A percentile compares a stretch with the other conserved stretches of the same genome.
phyloP scores from a whole-genome alignment of 176 grass and related monocot genomes.

The Secale cereale region DNA sequence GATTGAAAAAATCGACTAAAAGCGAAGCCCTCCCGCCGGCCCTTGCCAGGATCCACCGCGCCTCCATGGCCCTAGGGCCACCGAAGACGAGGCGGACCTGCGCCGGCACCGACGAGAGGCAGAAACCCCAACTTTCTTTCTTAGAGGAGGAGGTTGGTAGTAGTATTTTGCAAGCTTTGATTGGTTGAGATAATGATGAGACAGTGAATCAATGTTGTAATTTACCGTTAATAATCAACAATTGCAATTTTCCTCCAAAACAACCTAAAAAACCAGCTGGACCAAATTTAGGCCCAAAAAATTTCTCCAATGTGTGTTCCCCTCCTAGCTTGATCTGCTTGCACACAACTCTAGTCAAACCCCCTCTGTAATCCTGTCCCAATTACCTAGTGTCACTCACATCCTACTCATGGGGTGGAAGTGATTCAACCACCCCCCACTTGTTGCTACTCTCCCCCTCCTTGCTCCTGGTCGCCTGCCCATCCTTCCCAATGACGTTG shows the following conservation, averaged over 20 bases:
- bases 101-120: too few relatives aligned
- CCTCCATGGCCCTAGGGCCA: too few relatives aligned
- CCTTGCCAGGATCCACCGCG: too few relatives aligned
- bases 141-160: too few relatives aligned
- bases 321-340: constrained; percentile 26
- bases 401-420: constrained; percentile 33
- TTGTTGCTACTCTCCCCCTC: constrained; percentile 67
- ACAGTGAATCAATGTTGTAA: constrained; percentile 3
- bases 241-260: neutral
- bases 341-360: constrained; percentile 13
- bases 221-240: constrained; percentile 33
- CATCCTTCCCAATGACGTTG: constrained; percentile 54
- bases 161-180: neutral
- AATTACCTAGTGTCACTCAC: constrained; percentile 28
- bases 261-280: constrained; percentile 19
- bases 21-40: too few relatives aligned
- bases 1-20: too few relatives aligned
- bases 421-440: constrained; percentile 37
- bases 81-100: too few relatives aligned
- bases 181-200: neutral
- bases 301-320: neutral
- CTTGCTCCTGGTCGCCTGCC: constrained; percentile 31
- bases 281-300: constrained; percentile 10
- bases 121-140: too few relatives aligned
- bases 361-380: constrained; percentile 1